Conservation (phyloP, 2,329 filamentous ascomycete species). For the Fusarium stilboides region DNA sequence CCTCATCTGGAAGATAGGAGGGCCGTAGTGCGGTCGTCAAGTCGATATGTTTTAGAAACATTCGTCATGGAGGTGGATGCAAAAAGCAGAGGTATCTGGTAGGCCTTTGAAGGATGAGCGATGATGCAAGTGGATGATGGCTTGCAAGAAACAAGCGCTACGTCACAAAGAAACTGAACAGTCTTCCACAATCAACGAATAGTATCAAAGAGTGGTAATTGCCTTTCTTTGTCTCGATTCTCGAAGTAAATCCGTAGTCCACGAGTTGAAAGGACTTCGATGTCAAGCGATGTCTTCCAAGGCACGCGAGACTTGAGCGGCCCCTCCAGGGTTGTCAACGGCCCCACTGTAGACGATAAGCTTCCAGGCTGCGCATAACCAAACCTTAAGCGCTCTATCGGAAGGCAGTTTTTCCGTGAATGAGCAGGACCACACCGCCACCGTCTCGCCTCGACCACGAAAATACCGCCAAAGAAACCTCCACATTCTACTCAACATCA, state of each 20-base stretch:
- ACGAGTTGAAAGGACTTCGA: slow-evolving; percentile 14
- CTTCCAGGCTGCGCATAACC: slow-evolving; percentile 1
- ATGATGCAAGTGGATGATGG: slow-evolving; percentile 42
- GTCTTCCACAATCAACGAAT: neutral
- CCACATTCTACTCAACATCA: slow-evolving; percentile 27
- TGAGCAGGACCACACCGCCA: slow-evolving; percentile 51
- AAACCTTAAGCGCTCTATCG: neutral
- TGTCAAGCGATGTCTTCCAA: slow-evolving; percentile 29
- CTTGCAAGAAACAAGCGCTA: slow-evolving; percentile 29
- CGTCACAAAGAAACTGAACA: neutral
- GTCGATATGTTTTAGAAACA: slow-evolving; percentile 97
- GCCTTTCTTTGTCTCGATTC: slow-evolving; percentile 8
- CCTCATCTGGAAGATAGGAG: slow-evolving; percentile 92
- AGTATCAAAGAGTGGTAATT: neutral
- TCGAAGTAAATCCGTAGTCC: slow-evolving; percentile 5
- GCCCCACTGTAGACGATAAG: slow-evolving; percentile 44
- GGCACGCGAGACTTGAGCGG: slow-evolving; percentile 28
- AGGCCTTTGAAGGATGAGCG: slow-evolving; percentile 17
- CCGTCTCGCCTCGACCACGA: slow-evolving; percentile 35
- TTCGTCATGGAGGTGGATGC: slow-evolving; percentile 73
- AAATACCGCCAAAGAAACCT: slow-evolving; percentile 45
- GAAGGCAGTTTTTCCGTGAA: slow-evolving; percentile 34
- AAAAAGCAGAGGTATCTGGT: slow-evolving; percentile 14
- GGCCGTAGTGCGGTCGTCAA: slow-evolving; percentile 96
- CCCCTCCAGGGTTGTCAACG: slow-evolving; percentile 21